phyloP scores from a whole-genome alignment of 2,329 filamentous ascomycete genomes.

The Cladosporium sp. region DNA sequence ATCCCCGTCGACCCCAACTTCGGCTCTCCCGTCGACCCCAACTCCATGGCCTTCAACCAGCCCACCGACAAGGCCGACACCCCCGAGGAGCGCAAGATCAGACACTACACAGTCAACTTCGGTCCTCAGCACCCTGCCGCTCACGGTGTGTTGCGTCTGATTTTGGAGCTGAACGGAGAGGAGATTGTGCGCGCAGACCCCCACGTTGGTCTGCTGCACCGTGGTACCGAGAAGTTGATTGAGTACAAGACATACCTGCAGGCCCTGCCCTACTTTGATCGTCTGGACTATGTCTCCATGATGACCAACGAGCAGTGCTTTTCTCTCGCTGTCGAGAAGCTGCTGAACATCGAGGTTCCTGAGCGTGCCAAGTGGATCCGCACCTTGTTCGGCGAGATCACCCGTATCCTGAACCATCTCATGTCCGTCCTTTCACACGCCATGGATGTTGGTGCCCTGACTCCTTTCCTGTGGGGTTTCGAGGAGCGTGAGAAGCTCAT shows the following conservation, averaged over 20 bases:
- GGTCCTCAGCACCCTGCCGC: slow-evolving; percentile 97
- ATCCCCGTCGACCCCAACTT: slow-evolving; percentile 64
- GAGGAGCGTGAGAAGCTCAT: slow-evolving; percentile 99
- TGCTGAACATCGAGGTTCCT: slow-evolving; percentile 93
- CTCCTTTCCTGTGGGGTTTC: slow-evolving; percentile 98
- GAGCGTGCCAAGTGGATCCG: slow-evolving; percentile 95
- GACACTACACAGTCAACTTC: slow-evolving; percentile 99
- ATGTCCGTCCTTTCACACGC: slow-evolving; percentile 97
- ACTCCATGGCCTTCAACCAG: slow-evolving; percentile 41
- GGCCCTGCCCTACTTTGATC: slow-evolving; percentile 97
- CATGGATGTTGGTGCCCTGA: slow-evolving; percentile 97
- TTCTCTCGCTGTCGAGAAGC: slow-evolving; percentile 91
- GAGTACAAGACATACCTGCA: slow-evolving; percentile 99
- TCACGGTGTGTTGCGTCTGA: slow-evolving; percentile 94
- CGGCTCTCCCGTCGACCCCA: slow-evolving; percentile 42
- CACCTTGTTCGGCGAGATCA: slow-evolving; percentile 93
- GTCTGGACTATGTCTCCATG: slow-evolving; percentile 98
- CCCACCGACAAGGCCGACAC: slow-evolving; percentile 41
- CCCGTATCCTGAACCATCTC: slow-evolving; percentile 88
- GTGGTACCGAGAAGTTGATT: slow-evolving; percentile 98
- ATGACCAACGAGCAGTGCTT: slow-evolving; percentile 99
- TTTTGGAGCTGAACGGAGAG: slow-evolving; percentile 95
- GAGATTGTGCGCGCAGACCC: slow-evolving; percentile 95
- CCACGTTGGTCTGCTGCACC: slow-evolving; percentile 91
- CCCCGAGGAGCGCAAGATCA: slow-evolving; percentile 72